phyloP scores from a whole-genome alignment of 371 early-diverging fungal genomes.

The Phascolomyces articulosus region DNA sequence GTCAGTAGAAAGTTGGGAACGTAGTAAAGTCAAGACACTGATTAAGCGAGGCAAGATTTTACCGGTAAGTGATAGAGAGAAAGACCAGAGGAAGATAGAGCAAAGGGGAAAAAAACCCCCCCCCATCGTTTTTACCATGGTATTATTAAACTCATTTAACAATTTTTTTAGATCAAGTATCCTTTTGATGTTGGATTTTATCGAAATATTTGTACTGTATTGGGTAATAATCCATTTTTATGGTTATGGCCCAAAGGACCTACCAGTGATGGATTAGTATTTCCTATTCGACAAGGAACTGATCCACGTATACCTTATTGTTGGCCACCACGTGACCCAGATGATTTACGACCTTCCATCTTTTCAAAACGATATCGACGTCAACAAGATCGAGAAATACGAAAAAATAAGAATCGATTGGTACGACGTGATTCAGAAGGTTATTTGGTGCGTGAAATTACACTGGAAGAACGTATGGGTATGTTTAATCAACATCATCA shows the following conservation, averaged over 20 bases:
- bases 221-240: constrained; percentile 66
- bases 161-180: constrained; percentile 54
- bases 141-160: neutral
- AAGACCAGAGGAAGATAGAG: too few species aligned
- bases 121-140: too few species aligned
- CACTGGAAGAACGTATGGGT: constrained; percentile 29
- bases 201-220: constrained; percentile 78
- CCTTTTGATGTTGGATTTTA: constrained; percentile 94
- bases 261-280: constrained; percentile 78
- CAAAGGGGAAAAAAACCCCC: too few species aligned
- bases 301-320: constrained; percentile 23
- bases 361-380: constrained; percentile 42
- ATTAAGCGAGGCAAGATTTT: constrained; percentile 66
- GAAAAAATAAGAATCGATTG: constrained; percentile 11
- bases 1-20: constrained; percentile 89
- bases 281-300: constrained; percentile 48
- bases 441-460: constrained; percentile 48
- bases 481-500: constrained; percentile 16
- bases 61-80: too few species aligned
- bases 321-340: constrained; percentile 37
- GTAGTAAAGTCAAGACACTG: constrained; percentile 81
- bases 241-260: constrained; percentile 75
- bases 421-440: constrained; percentile 60
- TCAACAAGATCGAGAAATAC: constrained; percentile 25
- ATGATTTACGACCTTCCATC: constrained; percentile 32